Evolutionary conservation across 2,329 filamentous ascomycete genomes (phyloP), one percentile per base, ranked within the genome.

Genomic region (Fusarium illudens): DNA sequence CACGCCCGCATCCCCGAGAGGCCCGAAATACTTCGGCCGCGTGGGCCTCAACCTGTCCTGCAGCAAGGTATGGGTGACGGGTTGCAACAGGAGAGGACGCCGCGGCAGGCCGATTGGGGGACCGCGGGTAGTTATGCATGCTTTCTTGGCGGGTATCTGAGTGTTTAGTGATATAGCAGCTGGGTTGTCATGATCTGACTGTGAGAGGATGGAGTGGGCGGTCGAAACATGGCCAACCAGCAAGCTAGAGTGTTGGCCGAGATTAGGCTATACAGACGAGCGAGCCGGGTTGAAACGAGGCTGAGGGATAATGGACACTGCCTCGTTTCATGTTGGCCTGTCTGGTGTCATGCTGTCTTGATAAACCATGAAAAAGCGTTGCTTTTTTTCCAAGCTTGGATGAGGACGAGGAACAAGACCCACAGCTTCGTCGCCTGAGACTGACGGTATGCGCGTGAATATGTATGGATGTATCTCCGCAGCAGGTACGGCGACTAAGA

Each of bases 341-440:
- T 32, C 39, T 17, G 19, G 39, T 54, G 32, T 46, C 33, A 37
- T 64, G 25, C 30, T 54, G 62, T 65, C 51, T 64, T 30, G 37
- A 59, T 36, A 49, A 46, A 34, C 25, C 42, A 27, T 39, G 29
- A 19, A 33, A 33, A 29, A n/a, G 33, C 36, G 9, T 58, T 50
- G 34, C 54, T 58, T 34, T 50, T 52, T 49, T 48, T 22, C 29
- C 29, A 22, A 34, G 30, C 30, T 50, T 50, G 29, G n/a, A 15
- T 13, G 46, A 30, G 30, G 29, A 25, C n/a, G 48, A 39, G 27
- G n/a, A 37, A 37, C 30, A 20, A 15, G 55, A 27, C 55, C 55
- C 55, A 58, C 55, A 10, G 7, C 19, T 20, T 51, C 49, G 44
- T 55, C 42, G 58, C 53, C 36, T 50, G 30, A 60, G 25, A 52